Base-by-base conservation (phyloP, 148 eudicot genomes). In the Rhododendron henanense region DNA sequence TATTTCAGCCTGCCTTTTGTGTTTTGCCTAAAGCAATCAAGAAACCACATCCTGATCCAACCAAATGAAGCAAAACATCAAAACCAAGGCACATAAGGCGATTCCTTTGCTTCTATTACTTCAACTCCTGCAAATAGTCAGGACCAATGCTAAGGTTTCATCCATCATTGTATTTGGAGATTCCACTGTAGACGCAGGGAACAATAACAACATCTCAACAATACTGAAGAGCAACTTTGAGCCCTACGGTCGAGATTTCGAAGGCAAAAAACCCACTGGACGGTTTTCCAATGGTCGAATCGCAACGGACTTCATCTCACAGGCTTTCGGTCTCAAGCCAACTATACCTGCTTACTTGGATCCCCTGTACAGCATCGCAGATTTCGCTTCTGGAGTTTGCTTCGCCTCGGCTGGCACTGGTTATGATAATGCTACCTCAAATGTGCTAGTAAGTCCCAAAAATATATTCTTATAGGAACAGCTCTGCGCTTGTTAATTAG, bases 341-440 rank as follows among this genome's bases (percentile, higher is more conserved):
- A 71, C 31, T 3, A 41, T 86, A 81, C 87, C 87, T 81, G 87
- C 87, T 71, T 86, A 81, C 73, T 86, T 86, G 81, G 87, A 86
- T 81, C 87, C 87, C 19, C 19, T 18, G 63, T 86, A 86, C 73
- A 73, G 16, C 55, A 81, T 86, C 2, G 0, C 47, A 41, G 87
- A 86, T 25, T 86, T 86, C 35, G 57, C 80, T 71, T 86, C 87
- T 39, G 87, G 87, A 44, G 87, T 86, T 81, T 86, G 81, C 81
- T 86, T 86, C 10, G 87, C 87, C 74, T 86, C 87, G 28, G 84
- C 87, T 53, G 87, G 87, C 19, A 86, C 87, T 35, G 87, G 87
- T 51, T 86, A 73, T 39, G 87, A 86, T 67, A 86, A 86, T 86
- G 81, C 81, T 61, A 86, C 87, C 55, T 86, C 87, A 71, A 55